Conservation (phyloP, 2,329 filamentous ascomycete species). For the Calycina marina region DNA sequence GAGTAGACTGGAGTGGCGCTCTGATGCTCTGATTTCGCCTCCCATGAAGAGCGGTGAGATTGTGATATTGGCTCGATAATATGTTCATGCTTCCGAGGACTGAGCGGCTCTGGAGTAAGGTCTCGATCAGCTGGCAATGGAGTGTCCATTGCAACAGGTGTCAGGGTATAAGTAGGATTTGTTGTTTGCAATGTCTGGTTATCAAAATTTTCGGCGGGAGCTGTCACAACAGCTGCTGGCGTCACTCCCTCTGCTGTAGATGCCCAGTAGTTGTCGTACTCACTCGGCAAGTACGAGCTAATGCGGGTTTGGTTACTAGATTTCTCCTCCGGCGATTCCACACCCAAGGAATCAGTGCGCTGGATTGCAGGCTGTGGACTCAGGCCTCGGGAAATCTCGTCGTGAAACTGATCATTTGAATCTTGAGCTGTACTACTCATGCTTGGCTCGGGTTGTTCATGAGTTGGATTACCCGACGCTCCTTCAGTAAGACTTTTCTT, state of each 20-base stretch:
- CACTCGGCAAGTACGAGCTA: conserved; percentile 48
- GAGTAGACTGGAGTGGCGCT: too few relatives aligned
- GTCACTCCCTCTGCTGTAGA: conserved; percentile 28
- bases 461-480: conserved; percentile 5
- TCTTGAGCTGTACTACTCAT: conserved; percentile 13
- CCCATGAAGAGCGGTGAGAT: conserved; percentile 19
- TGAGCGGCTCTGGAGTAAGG: conserved; percentile 13
- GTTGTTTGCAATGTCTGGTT: too few relatives aligned
- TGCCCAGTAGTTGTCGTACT: conserved; percentile 55
- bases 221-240: neutral
- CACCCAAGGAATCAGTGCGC: conserved; percentile 6
- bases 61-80: conserved; percentile 4
- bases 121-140: conserved; percentile 6
- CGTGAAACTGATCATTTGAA: conserved; percentile 53
- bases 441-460: conserved; percentile 11
- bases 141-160: neutral
- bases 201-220: conserved; percentile 10
- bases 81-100: conserved; percentile 6
- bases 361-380: conserved; percentile 29
- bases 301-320: conserved; percentile 26
- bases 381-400: conserved; percentile 61
- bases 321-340: conserved; percentile 10
- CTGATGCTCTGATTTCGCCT: conserved; percentile 13
- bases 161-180: conserved; percentile 2
- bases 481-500: conserved; percentile 3